Base-by-base conservation (phyloP, 805 yeast species). In the Candida awuae region DNA sequence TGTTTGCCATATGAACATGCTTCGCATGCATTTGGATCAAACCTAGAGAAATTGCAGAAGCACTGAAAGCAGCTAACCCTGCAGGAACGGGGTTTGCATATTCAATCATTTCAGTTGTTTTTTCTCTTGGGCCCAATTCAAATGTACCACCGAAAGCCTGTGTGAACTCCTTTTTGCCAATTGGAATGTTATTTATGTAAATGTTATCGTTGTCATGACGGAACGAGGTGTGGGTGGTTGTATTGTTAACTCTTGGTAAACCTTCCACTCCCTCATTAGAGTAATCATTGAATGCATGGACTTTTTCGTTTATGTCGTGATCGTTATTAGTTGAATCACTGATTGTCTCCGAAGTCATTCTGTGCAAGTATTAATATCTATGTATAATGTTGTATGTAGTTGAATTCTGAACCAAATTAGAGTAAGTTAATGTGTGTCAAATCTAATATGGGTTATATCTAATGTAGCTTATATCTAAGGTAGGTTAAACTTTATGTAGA, bases 111-210 rank as follows among this genome's bases (percentile, higher is more conserved):
- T 54, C 46, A 15, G 51, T 25, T 9, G 62, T 56, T 17, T 42
- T 48, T 30, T 47, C 51, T 38, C 62, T 48, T 27, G 61, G 52
- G 37, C 75, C 69, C 5, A 73, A 65, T 35, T 67, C 66, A 41
- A 70, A 58, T 8, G 65, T 64, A 51, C 83, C 84, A 13, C 81
- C 84, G 52, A 79, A 77, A 2, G 84, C 86, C 25, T 65, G 64
- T 47, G 75, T 56, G 46, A 80, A 69, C 40, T 80, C 87, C 21
- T 65, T 65, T 38, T 73, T 67, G 40, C 66, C 63, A 56, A 75
- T 71, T 19, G 62, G 58, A 29, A 56, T 50, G 37, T 63, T 62
- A 37, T 68, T 70, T 31, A 71, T 61, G 41, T 62, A 61, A 29
- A 71, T 60, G 43, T 59, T 57, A 29, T 68, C 66, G 16, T 60